phyloP scores from a whole-genome alignment of 83 land plant genomes.

The Diphasiastrum complanatum region DNA sequence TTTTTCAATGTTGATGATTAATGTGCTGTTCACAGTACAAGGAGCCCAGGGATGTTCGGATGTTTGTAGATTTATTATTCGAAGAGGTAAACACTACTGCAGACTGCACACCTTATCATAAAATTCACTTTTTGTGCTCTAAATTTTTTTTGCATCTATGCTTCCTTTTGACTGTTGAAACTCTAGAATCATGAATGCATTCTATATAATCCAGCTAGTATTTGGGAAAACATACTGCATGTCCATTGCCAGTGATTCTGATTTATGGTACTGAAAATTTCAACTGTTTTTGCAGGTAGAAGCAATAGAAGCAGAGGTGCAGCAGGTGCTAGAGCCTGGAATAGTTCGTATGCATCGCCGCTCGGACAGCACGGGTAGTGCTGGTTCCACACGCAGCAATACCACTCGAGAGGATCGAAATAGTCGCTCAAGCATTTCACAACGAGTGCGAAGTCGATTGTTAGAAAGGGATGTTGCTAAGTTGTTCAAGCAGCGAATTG shows the following conservation, averaged over 20 bases:
- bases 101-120: background rate
- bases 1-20: no score
- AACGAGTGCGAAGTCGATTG: constrained; percentile 74
- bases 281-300: constrained; percentile 43
- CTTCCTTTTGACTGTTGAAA: no score
- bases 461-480: constrained; percentile 89
- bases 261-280: no score
- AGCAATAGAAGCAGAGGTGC: constrained; percentile 50
- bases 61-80: constrained; percentile 89
- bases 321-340: constrained; percentile 71
- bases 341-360: constrained; percentile 48
- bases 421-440: constrained; percentile 46
- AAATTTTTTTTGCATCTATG: no score
- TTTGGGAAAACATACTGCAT: no score
- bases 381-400: constrained; percentile 72
- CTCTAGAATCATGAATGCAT: no score
- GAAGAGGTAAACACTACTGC: constrained; percentile 54
- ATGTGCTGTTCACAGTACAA: constrained; percentile 54
- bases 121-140: no score
- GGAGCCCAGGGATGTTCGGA: constrained; percentile 93
- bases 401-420: constrained; percentile 58
- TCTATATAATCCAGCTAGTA: no score
- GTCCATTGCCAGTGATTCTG: no score
- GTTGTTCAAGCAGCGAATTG: constrained; percentile 85
- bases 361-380: constrained; percentile 87